Evolutionary conservation across 371 early-diverging fungal species (phyloP).

Genomic region (Haplosporangium sp.): DNA sequence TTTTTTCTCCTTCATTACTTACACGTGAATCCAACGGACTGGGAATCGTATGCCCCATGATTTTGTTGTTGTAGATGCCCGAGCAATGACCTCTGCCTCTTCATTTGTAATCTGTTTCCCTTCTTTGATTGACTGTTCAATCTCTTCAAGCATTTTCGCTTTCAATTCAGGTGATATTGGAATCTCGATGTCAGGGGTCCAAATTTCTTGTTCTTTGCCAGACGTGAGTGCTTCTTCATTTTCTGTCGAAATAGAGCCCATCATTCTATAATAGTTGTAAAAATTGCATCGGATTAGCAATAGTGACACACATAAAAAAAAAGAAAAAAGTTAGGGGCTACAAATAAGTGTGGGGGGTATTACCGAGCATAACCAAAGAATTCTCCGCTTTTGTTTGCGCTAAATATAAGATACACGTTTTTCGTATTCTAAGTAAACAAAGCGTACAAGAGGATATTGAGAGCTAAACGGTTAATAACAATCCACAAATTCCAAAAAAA

Average conservation of each 20-base stretch:
- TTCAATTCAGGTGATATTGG: constrained; percentile 46
- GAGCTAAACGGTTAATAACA: background rate
- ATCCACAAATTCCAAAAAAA: background rate
- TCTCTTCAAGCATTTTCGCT: constrained; percentile 37
- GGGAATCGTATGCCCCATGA: constrained; percentile 51
- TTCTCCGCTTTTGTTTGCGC: constrained; percentile 68
- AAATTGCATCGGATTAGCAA: background rate
- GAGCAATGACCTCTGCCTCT: constrained; percentile 39
- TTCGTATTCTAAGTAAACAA: constrained; percentile 47
- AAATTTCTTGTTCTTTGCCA: constrained; percentile 21
- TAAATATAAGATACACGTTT: constrained; percentile 66
- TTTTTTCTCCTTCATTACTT: constrained; percentile 6
- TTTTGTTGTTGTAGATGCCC: constrained; percentile 46
- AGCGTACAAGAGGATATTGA: background rate
- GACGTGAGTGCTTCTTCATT: constrained; percentile 16
- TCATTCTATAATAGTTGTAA: constrained; percentile 24
- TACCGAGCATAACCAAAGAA: constrained; percentile 67
- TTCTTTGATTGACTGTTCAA: constrained; percentile 40
- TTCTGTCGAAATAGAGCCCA: constrained; percentile 34
- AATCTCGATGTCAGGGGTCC: constrained; percentile 29
- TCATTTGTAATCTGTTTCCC: constrained; percentile 31
- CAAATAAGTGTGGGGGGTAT: background rate
- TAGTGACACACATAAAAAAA: background rate
- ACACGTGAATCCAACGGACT: constrained; percentile 48
- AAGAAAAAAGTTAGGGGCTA: background rate